Evolutionary conservation across 2,329 filamentous ascomycete genomes (phyloP), one percentile per base, ranked within the genome.

Genomic region (Venturia pyrina): DNA sequence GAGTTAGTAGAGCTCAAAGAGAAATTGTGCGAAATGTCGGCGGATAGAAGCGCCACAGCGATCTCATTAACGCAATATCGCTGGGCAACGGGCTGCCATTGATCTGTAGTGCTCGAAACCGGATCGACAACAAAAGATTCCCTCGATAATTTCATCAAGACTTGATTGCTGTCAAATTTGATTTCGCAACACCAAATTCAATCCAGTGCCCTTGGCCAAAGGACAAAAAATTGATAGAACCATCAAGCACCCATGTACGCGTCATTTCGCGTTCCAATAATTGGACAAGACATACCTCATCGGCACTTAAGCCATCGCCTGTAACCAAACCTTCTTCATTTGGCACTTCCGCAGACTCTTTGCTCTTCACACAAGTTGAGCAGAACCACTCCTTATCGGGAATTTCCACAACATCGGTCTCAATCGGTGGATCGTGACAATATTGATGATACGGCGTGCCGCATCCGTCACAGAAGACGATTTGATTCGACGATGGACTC

Each of bases 391-490:
- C 85, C 67, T 84, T 84, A 68, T 85, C 84, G 68, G 86, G 80
- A 67, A 90, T 83, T 44, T 82, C 81, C 60, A 93, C 83, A 24
- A 89, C 85, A 21, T 87, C 84, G 68, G 88, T 84, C n/a, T 83
- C 81, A 67, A 96, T 90, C 10, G 83, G 83, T 1, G 90, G 90
- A 67, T 89, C 83, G 74, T 96, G 90, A 72, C 91, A 96, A 71
- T 86, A 85, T 74, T 92, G 89, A 75, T 96, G 91, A 84, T 91
- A 96, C 53, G 87, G 85, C 40, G 82, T 81, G 73, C 91, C 90
- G 78, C 91, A 96, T 19, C 87, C 87, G 75, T 93, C 89, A 77
- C 91, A 96, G 75, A 93, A 91, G 2, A 95, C 90, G 73, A 96
- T 93, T 77, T 87, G 85, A 76, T 95, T 95, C 70, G 80, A 85